A percentile compares a stretch with the other conserved stretches of the same genome.
Conservation (phyloP, 805 yeast genomes). For the Starmera amethionina region DNA sequence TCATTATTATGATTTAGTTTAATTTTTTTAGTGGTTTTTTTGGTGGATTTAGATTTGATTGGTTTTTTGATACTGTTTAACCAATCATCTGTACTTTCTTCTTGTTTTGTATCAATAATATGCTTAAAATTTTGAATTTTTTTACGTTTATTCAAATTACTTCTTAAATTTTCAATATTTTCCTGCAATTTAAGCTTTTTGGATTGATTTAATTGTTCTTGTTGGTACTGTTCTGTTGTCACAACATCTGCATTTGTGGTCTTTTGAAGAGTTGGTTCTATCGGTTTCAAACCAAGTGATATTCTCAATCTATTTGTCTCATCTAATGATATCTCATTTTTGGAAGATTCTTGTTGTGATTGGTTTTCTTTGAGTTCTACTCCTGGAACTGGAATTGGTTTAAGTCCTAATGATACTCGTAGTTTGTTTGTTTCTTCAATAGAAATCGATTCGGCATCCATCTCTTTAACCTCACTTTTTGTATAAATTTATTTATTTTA, state of each 20-base stretch:
- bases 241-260: background rate
- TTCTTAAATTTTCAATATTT: constrained; percentile 7
- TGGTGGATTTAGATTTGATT: background rate
- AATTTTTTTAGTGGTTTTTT: background rate
- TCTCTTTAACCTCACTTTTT: constrained; percentile 1
- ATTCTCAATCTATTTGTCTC: constrained; percentile 48
- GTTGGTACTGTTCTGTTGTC: constrained; percentile 9
- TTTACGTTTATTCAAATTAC: constrained; percentile 7
- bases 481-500: too few species aligned
- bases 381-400: constrained; percentile 26
- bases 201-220: background rate
- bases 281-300: constrained; percentile 16
- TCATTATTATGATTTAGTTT: background rate
- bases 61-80: constrained; percentile 7
- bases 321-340: constrained; percentile 24
- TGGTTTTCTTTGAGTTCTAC: background rate
- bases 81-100: constrained; percentile 12
- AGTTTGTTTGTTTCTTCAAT: constrained; percentile 43
- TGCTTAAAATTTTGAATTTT: constrained; percentile 5
- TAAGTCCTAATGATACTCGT: constrained; percentile 38
- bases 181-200: constrained; percentile 7
- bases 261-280: constrained; percentile 1
- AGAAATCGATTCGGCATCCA: constrained; percentile 3
- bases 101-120: constrained; percentile 9
- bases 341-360: background rate